A percentile compares a stretch with the other conserved stretches of the same genome.
These are phyloP conservation scores for Candida tibetensis DNA, from an alignment of 805 yeast species.

Conservation along the genomic window DNA sequence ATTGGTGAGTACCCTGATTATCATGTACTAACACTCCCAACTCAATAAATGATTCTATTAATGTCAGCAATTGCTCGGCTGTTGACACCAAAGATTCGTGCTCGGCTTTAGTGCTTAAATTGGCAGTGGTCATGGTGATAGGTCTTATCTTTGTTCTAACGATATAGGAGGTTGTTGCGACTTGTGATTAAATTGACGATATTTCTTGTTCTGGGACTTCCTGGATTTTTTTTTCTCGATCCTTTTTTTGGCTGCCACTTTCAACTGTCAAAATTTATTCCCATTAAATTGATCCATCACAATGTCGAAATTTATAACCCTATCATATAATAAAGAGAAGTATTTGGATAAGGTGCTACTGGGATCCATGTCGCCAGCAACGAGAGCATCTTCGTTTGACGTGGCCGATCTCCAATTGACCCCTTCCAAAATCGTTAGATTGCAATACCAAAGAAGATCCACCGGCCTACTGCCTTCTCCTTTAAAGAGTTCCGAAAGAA, in stretches of 20 bases:
- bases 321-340: conserved; percentile 1
- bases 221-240: background rate
- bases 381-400: background rate
- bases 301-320: background rate
- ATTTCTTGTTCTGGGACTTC: background rate
- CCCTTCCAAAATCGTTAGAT: conserved; percentile 7
- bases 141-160: too few relatives aligned
- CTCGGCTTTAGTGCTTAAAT: conserved; percentile 14
- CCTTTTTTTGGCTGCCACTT: background rate
- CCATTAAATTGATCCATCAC: background rate
- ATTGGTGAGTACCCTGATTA: conserved; percentile 83
- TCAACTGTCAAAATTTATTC: background rate
- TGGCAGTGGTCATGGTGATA: conserved; percentile 24
- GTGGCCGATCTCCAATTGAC: background rate
- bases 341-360: background rate
- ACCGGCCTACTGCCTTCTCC: conserved; percentile 3
- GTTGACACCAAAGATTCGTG: conserved; percentile 24
- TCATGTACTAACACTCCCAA: conserved; percentile 91
- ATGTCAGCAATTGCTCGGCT: conserved; percentile 22
- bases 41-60: conserved; percentile 76
- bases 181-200: background rate
- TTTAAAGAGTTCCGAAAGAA: conserved; percentile 3
- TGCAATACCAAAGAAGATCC: conserved; percentile 3
- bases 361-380: background rate
- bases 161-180: too few relatives aligned